Conservation (phyloP, 2,329 filamentous ascomycete genomes). For the Diaporthe helianthi region DNA sequence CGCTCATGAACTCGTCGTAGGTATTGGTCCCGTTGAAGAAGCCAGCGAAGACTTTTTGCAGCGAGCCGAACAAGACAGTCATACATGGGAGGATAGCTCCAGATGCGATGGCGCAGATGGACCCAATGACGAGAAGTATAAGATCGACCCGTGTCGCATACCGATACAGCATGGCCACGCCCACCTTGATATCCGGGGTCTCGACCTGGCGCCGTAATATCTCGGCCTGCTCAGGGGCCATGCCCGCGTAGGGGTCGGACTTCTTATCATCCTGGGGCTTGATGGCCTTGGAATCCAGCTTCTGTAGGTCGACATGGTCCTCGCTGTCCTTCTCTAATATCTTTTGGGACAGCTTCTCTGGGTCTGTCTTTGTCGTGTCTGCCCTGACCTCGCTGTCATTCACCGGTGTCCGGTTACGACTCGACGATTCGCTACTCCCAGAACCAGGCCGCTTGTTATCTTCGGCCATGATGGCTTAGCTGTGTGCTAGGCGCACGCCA, state of each 20-base stretch:
- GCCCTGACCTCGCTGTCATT: slow-evolving; percentile 9
- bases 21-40: slow-evolving; percentile 60
- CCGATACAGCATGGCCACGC: slow-evolving; percentile 70
- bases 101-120: slow-evolving; percentile 71
- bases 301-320: slow-evolving; percentile 42
- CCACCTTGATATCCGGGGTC: slow-evolving; percentile 68
- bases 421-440: background rate
- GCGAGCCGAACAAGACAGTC: slow-evolving; percentile 80
- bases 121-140: slow-evolving; percentile 66
- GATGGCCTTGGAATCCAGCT: slow-evolving; percentile 53
- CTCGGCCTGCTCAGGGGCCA: slow-evolving; percentile 69
- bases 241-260: slow-evolving; percentile 64
- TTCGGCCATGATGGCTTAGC: slow-evolving; percentile 29
- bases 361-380: background rate
- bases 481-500: slow-evolving; percentile 11
- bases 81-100: slow-evolving; percentile 81
- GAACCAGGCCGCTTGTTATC: slow-evolving; percentile 3
- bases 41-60: slow-evolving; percentile 74
- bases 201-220: slow-evolving; percentile 74
- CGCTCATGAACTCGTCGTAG: slow-evolving; percentile 62
- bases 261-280: slow-evolving; percentile 49
- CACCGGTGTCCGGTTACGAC: background rate
- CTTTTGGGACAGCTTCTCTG: background rate
- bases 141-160: slow-evolving; percentile 73
- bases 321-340: slow-evolving; percentile 11